Conservation (phyloP, 2,329 filamentous ascomycete species). For the Macrophomina phaseolina region DNA sequence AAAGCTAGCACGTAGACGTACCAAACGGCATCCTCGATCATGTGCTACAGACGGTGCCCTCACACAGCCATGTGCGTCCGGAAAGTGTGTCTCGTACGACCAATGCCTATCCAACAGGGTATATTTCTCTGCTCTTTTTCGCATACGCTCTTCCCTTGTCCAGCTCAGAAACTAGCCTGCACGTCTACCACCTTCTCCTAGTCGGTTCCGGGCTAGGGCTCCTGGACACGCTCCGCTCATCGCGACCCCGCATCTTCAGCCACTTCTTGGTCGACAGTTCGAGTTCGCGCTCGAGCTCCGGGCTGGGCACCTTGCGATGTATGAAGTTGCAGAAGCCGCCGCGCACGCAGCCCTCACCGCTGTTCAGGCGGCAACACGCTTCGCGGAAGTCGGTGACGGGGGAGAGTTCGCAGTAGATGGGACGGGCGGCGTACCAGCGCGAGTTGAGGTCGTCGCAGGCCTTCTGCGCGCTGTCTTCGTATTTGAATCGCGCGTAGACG, state of each 20-base stretch:
- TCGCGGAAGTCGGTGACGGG: conserved; percentile 98
- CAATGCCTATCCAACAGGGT: neutral
- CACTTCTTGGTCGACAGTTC: conserved; percentile 94
- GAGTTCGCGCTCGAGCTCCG: conserved; percentile 87
- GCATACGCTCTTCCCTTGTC: too few relatives aligned
- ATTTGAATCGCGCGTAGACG: conserved; percentile 99
- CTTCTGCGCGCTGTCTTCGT: conserved; percentile 92
- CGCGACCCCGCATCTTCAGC: conserved; percentile 82
- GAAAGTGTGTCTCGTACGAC: neutral
- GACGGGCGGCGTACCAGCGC: conserved; percentile 94
- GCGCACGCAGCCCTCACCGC: conserved; percentile 91
- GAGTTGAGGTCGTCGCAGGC: conserved; percentile 94
- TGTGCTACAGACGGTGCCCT: neutral
- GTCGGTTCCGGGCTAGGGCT: conserved; percentile 88
- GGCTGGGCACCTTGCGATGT: conserved; percentile 90
- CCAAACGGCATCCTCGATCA: conserved; percentile 15
- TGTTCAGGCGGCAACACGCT: conserved; percentile 93
- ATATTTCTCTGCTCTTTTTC: neutral
- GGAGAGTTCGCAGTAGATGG: conserved; percentile 96
- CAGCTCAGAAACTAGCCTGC: neutral
- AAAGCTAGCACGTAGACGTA: conserved; percentile 8
- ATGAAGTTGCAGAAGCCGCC: conserved; percentile 99
- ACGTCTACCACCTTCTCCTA: conserved; percentile 63
- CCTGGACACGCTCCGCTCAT: conserved; percentile 79
- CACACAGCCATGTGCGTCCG: neutral